Evolutionary conservation across 495 filamentous ascomycete species (phyloP), one percentile per base, ranked within the genome.

Genomic region (Trypethelium eluteriae): DNA sequence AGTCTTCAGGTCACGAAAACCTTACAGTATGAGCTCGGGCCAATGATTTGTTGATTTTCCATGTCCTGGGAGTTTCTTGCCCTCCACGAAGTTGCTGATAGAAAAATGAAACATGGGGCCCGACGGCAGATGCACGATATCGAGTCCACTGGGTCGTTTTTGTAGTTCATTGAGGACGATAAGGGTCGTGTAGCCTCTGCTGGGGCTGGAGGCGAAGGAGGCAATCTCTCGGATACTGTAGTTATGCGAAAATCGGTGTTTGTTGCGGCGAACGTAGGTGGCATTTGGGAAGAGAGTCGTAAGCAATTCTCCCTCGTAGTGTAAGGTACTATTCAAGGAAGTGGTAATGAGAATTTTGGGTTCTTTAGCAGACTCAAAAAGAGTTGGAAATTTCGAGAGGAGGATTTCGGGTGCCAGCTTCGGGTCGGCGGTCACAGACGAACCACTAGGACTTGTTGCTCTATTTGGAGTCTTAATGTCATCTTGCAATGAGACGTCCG

Each of bases 341-440:
- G 93, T 97, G 9, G 94, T 98, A 73, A 98, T 85, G 18, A 98
- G 85, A 68, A 96, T 86, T 76, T 93, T 94, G 62, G 94, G 86
- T 62, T 78, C 77, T 62, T 78, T 71, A 57, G 84, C 74, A 39
- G 85, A 68, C 64, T 85, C 82, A 76, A 96, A 95, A 59, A 98
- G 85, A 14, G 88, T 83, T 14, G 92, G 91, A 77, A 96, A 98
- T 67, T 78, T 73, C 62, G 68, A 39, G 10, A 69, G 66, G 50
- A 81, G 74, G 36, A 72, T 72, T 62, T 79, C 78, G 35, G 79
- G 79, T 3, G 75, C 75, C 41, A 79, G 71, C 62, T 74, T 71
- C 35, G 80, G 68, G 39, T 74, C 72, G 2, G 77, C 77, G 38
- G 70, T 69, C 39, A 71, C 62, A 11, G 70, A 67, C 11, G 70